These are phyloP conservation scores for Dryadomyces quercus-mongolicae DNA, from an alignment of 2,329 filamentous ascomycete genomes.

Conservation along the genomic window DNA sequence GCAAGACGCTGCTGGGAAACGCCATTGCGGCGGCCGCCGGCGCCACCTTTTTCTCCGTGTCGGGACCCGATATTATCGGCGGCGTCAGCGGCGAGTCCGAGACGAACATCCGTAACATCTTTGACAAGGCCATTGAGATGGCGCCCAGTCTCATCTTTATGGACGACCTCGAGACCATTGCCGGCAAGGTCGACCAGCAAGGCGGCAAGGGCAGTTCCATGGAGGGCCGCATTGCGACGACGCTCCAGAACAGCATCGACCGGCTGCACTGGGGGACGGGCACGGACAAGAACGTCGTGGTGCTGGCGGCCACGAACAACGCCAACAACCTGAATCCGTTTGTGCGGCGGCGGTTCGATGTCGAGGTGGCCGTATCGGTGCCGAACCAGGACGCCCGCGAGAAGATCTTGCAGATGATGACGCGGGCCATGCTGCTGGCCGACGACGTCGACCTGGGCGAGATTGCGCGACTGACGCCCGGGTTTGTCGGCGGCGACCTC, in stretches of 20 bases:
- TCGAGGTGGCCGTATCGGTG: conserved; percentile 76
- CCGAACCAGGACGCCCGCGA: conserved; percentile 69
- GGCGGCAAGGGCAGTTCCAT: conserved; percentile 62
- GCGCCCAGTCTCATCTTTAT: conserved; percentile 88
- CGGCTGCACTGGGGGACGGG: conserved; percentile 57
- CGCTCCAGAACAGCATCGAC: conserved; percentile 80
- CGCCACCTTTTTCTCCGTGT: conserved; percentile 70
- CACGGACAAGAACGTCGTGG: conserved; percentile 54
- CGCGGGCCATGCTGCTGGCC: conserved; percentile 50
- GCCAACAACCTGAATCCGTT: conserved; percentile 74
- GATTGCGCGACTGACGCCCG: conserved; percentile 75
- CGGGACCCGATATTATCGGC: conserved; percentile 68
- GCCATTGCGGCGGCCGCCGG: conserved; percentile 66
- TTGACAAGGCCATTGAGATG: conserved; percentile 75
- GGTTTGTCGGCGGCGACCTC: conserved; percentile 86
- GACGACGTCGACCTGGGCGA: conserved; percentile 60
- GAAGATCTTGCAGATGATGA: conserved; percentile 65
- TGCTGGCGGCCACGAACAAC: conserved; percentile 82
- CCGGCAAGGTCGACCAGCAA: conserved; percentile 64
- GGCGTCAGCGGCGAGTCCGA: conserved; percentile 86
- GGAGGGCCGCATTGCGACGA: conserved; percentile 75
- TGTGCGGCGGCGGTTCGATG: conserved; percentile 65
- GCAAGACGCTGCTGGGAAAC: conserved; percentile 75
- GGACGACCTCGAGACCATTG: conserved; percentile 84
- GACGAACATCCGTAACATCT: conserved; percentile 72